Percentiles rank a stretch among this genome's conserved stretches.
These are phyloP conservation scores for Ophiostoma populinum DNA, from an alignment of 2,329 filamentous ascomycete genomes.

Conservation along the genomic window DNA sequence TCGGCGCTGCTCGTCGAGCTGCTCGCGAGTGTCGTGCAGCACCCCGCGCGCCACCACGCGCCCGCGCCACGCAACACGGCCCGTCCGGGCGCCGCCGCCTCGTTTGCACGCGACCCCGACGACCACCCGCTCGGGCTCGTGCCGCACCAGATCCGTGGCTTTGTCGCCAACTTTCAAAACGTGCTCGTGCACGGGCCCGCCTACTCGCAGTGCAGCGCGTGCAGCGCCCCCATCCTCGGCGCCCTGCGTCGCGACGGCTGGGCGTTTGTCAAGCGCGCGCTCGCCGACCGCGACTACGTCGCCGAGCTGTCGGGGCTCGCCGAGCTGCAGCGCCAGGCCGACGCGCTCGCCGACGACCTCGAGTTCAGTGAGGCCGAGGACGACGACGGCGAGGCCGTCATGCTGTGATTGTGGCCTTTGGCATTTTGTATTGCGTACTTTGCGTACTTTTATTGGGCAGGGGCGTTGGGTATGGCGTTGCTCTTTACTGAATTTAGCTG, in stretches of 20 bases:
- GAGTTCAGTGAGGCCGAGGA: conserved; percentile 45
- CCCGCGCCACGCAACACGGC: conserved; percentile 32
- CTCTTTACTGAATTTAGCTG: no score
- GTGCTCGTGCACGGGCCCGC: conserved; percentile 55
- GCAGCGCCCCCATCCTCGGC: conserved; percentile 50
- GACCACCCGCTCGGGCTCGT: conserved; percentile 50
- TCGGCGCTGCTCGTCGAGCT: conserved; percentile 84
- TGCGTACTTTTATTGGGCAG: no score
- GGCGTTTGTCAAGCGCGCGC: conserved; percentile 58
- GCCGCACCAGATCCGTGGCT: conserved; percentile 68
- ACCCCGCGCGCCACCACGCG: conserved; percentile 51
- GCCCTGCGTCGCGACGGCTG: conserved; percentile 53
- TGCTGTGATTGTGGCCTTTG: conserved; percentile 20
- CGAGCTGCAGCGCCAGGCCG: conserved; percentile 47
- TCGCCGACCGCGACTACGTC: conserved; percentile 62
- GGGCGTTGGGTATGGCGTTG: no score
- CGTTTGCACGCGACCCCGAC: conserved; percentile 36
- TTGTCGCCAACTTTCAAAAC: conserved; percentile 56
- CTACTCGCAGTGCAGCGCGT: conserved; percentile 70
- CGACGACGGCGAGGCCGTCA: conserved; percentile 36
- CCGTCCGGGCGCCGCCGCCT: conserved; percentile 19
- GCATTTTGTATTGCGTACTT: not conserved
- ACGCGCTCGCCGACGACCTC: conserved; percentile 32
- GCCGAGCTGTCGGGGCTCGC: conserved; percentile 58
- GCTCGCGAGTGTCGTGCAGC: conserved; percentile 73